These are phyloP conservation scores for Kernera saxatilis DNA, from an alignment of 345 rosid species.

Conservation along the genomic window DNA sequence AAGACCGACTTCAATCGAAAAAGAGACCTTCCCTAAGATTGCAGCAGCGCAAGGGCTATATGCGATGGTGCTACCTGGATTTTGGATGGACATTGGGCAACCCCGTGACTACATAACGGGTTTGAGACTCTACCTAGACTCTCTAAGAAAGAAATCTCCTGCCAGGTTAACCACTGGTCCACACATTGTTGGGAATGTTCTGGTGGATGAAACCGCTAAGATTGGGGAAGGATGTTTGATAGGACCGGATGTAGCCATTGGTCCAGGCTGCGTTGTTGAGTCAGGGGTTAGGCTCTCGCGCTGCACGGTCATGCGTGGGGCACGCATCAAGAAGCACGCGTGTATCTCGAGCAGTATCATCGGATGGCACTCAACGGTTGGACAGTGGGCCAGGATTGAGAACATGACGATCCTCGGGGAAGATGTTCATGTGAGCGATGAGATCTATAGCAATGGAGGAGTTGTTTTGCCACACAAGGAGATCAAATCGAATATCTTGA, in stretches of 20 bases:
- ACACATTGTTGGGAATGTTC: slow-evolving; percentile 75
- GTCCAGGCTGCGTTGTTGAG: slow-evolving; percentile 90
- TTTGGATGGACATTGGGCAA: slow-evolving; percentile 99
- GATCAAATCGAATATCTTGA: slow-evolving; percentile 93
- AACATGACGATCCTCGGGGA: slow-evolving; percentile 98
- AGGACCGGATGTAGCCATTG: slow-evolving; percentile 95
- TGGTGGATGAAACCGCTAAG: slow-evolving; percentile 77
- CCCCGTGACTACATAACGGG: slow-evolving; percentile 95
- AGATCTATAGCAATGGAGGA: slow-evolving; percentile 94
- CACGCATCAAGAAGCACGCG: slow-evolving; percentile 87
- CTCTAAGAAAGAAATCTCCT: slow-evolving; percentile 68
- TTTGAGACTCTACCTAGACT: slow-evolving; percentile 91
- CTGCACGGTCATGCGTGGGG: slow-evolving; percentile 97
- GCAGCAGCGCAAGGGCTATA: slow-evolving; percentile 71
- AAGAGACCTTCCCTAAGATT: slow-evolving; percentile 93
- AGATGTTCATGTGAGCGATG: slow-evolving; percentile 93
- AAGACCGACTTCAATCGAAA: slow-evolving; percentile 93
- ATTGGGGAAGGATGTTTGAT: slow-evolving; percentile 96
- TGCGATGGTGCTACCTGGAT: slow-evolving; percentile 95
- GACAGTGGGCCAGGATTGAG: slow-evolving; percentile 96
- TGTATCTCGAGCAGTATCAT: slow-evolving; percentile 92
- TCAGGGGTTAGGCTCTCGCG: slow-evolving; percentile 94
- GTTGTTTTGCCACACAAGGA: slow-evolving; percentile 96
- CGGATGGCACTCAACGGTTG: slow-evolving; percentile 97
- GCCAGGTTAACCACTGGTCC: slow-evolving; percentile 55